These are phyloP conservation scores for Madurella mycetomatis DNA, from an alignment of 2,329 filamentous ascomycete genomes.

Conservation along the genomic window DNA sequence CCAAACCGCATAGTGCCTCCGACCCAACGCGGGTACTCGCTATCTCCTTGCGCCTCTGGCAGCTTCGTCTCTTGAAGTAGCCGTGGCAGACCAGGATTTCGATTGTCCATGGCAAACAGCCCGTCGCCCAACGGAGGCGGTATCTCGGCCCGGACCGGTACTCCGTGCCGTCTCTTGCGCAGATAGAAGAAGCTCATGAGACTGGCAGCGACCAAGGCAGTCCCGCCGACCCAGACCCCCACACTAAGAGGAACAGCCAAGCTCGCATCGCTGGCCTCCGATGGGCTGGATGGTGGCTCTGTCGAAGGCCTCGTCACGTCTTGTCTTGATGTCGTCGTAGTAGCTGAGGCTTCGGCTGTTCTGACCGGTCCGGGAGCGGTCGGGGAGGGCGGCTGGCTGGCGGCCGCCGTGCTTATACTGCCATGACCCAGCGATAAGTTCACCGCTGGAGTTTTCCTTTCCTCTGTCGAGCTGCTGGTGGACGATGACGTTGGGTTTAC, in stretches of 20 bases:
- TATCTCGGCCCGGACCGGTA: slow-evolving; percentile 15
- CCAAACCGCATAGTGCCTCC: slow-evolving; percentile 1
- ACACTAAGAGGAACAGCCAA: slow-evolving; percentile 14
- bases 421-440: no score
- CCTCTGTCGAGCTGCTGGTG: background rate
- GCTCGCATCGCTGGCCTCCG: background rate
- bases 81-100: background rate
- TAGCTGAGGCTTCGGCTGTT: background rate
- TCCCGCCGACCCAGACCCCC: slow-evolving; percentile 10
- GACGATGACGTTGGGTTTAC: background rate
- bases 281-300: background rate
- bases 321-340: background rate
- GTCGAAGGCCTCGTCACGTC: background rate
- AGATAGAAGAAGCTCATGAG: slow-evolving; percentile 19
- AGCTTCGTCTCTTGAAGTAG: background rate
- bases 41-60: background rate
- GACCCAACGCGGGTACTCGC: background rate
- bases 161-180: slow-evolving; percentile 13
- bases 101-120: slow-evolving; percentile 2
- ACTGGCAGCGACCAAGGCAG: slow-evolving; percentile 9
- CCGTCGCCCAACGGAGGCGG: slow-evolving; percentile 15
- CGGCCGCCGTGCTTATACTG: no score
- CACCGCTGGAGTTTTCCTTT: background rate
- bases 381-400: no score
- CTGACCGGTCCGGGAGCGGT: no score